Conservation (phyloP, 768 basidiomycete genomes). For the Suillus tomentosus region DNA sequence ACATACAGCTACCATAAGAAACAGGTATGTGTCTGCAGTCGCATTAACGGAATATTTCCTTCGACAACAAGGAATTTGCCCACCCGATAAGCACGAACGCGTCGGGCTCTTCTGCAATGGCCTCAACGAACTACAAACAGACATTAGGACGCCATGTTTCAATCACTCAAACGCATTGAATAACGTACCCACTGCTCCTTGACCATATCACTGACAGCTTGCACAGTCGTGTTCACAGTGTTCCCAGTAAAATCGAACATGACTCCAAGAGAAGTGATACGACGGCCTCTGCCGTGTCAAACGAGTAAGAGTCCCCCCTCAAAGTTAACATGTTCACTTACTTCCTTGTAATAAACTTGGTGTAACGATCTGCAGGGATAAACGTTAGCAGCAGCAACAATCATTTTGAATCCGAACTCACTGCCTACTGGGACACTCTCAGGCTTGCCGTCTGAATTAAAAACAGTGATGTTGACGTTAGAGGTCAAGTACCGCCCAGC, state of each 20-base stretch:
- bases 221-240: constrained; percentile 71
- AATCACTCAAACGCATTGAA: not conserved
- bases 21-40: constrained; percentile 84
- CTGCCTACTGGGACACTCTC: constrained; percentile 49
- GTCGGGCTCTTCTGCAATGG: constrained; percentile 80
- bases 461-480: constrained; percentile 82
- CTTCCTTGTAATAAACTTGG: constrained; percentile 76
- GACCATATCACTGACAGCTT: constrained; percentile 71
- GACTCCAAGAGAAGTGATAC: constrained; percentile 79
- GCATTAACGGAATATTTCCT: not conserved
- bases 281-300: constrained; percentile 50
- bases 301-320: not conserved
- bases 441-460: constrained; percentile 38
- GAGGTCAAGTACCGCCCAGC: constrained; percentile 79
- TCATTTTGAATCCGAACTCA: constrained; percentile 21
- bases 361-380: constrained; percentile 52
- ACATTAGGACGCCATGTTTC: not conserved
- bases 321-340: constrained; percentile 33
- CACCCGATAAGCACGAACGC: constrained; percentile 76
- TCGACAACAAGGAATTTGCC: constrained; percentile 16
- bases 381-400: constrained; percentile 28
- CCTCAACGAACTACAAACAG: constrained; percentile 63
- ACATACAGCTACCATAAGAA: constrained; percentile 59
- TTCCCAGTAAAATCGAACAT: constrained; percentile 77
- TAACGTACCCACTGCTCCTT: constrained; percentile 70